A percentile compares a stretch with the other conserved stretches of the same genome.
phyloP scores from a whole-genome alignment of 305 asterid genomes.

The Stenogyne calaminthoides region DNA sequence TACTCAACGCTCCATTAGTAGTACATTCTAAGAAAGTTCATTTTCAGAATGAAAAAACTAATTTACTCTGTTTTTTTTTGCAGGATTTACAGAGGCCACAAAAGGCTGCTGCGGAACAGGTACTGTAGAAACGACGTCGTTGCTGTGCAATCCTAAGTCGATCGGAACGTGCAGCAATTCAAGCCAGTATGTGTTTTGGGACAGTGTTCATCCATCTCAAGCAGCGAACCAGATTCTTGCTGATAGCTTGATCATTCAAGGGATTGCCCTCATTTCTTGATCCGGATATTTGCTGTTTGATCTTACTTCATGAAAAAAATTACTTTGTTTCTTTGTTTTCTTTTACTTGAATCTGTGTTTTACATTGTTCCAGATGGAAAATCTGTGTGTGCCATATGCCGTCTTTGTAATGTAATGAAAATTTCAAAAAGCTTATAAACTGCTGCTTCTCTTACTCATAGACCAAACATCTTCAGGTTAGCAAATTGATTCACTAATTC shows the following conservation, averaged over 20 bases:
- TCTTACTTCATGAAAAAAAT: not conserved
- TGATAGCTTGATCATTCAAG: constrained; percentile 61
- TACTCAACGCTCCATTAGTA: constrained; percentile 21
- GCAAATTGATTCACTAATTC: not conserved
- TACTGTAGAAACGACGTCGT: constrained; percentile 58
- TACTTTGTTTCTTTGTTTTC: not conserved
- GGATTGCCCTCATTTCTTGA: constrained; percentile 73
- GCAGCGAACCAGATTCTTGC: constrained; percentile 88
- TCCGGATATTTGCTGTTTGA: not conserved
- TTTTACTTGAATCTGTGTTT: constrained; percentile 17
- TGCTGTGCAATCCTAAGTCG: constrained; percentile 73
- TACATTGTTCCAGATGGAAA: constrained; percentile 3
- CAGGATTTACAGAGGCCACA: constrained; percentile 72
- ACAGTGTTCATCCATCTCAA: constrained; percentile 94
- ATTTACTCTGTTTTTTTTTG: not conserved
- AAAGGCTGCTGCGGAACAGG: constrained; percentile 92
- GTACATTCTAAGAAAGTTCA: not conserved
- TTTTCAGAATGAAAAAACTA: not conserved
- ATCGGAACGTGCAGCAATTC: constrained; percentile 79
- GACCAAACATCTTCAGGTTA: not conserved
- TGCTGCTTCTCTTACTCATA: not conserved
- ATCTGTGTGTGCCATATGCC: not conserved
- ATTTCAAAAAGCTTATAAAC: constrained; percentile 18
- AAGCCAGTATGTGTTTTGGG: constrained; percentile 87
- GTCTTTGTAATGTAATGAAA: constrained; percentile 30